Percentiles rank a stretch among this genome's conserved stretches.
phyloP scores from a whole-genome alignment of 345 rosid genomes.

The Chamaenerion angustifolium region DNA sequence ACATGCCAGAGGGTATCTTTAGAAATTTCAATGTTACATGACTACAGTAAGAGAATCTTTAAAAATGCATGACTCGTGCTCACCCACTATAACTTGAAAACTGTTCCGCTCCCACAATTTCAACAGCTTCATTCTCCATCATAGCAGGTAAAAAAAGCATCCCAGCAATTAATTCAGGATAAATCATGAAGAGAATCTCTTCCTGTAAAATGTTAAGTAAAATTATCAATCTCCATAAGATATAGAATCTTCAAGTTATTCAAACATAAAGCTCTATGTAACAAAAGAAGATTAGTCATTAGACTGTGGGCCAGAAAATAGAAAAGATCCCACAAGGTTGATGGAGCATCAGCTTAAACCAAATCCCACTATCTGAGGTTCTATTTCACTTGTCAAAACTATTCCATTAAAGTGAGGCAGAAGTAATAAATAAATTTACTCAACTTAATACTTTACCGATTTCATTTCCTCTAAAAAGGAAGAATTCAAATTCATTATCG shows the following conservation, averaged over 20 bases:
- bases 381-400: no score
- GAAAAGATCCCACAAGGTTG: no score
- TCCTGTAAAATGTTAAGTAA: slow-evolving; percentile 31
- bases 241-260: neutral
- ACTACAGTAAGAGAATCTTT: neutral
- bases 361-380: no score
- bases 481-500: no score
- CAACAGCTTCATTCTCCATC: slow-evolving; percentile 83
- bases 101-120: slow-evolving; percentile 75
- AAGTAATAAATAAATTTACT: no score
- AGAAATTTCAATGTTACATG: no score
- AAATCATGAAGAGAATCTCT: slow-evolving; percentile 93
- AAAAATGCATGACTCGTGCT: slow-evolving; percentile 11
- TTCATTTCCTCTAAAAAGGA: no score
- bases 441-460: no score
- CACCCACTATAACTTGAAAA: slow-evolving; percentile 81
- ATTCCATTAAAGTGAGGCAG: no score
- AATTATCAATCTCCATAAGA: neutral
- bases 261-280: neutral
- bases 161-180: slow-evolving; percentile 83
- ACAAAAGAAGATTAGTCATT: neutral
- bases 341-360: no score
- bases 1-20: no score
- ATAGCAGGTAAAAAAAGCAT: slow-evolving; percentile 88
- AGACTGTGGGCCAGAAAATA: no score